phyloP scores from a whole-genome alignment of 2,329 filamentous ascomycete species.

The Epichloe coenophiala region DNA sequence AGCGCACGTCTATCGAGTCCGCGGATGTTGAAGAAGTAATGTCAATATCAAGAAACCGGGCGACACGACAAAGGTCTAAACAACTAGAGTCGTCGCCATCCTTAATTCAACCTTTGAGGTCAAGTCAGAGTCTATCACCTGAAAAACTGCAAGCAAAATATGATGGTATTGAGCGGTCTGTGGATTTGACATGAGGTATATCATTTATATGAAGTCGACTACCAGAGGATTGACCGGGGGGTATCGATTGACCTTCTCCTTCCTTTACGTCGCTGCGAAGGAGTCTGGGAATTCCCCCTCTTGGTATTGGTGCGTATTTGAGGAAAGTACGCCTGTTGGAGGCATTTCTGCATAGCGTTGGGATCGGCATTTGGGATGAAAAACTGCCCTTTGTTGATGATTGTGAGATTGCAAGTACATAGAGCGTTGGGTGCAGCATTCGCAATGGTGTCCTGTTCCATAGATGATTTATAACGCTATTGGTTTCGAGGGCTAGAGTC shows the following conservation, averaged over 20 bases:
- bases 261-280: background rate
- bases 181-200: constrained; percentile 8
- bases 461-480: background rate
- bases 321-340: background rate
- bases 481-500: background rate
- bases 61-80: background rate
- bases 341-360: constrained; percentile 8
- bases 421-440: background rate
- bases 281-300: background rate
- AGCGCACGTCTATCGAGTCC: background rate
- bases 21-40: constrained; percentile 3
- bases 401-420: background rate
- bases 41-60: background rate
- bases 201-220: background rate
- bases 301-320: background rate
- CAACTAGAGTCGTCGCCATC: background rate
- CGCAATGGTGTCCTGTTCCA: background rate
- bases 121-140: constrained; percentile 3
- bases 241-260: background rate
- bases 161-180: constrained; percentile 19
- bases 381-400: background rate
- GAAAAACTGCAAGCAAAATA: constrained; percentile 9
- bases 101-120: constrained; percentile 4
- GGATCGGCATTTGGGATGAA: background rate
- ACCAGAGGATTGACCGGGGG: background rate